Conservation (phyloP, 2,329 filamentous ascomycete species). For the Claviceps arundinis region DNA sequence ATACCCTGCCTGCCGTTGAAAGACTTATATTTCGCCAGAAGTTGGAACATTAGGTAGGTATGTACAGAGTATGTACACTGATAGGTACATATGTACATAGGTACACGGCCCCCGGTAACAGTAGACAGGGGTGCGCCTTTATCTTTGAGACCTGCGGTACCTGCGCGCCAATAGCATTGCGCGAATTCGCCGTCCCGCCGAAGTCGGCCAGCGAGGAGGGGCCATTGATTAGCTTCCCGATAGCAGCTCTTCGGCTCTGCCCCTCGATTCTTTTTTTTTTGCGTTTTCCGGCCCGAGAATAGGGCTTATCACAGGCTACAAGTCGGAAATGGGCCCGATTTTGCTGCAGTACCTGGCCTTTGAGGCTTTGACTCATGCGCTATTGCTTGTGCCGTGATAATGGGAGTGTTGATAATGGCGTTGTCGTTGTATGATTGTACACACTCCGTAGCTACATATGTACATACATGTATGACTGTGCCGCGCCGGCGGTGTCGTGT, state of each 20-base stretch:
- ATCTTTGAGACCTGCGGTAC: slow-evolving; percentile 2
- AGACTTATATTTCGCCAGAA: no score
- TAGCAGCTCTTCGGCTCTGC: no score
- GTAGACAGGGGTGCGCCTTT: background rate
- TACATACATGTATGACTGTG: no score
- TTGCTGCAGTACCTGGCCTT: slow-evolving; percentile 1
- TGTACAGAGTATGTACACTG: no score
- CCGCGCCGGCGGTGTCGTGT: no score
- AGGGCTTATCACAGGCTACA: no score
- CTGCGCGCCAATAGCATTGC: slow-evolving; percentile 6
- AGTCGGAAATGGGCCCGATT: background rate
- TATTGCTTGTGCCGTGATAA: background rate
- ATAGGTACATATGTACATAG: background rate
- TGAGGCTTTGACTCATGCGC: slow-evolving; percentile 10
- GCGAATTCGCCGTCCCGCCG: slow-evolving; percentile 7
- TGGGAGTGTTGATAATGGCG: no score
- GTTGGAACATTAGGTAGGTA: no score
- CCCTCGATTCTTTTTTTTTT: background rate
- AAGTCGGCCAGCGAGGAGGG: slow-evolving; percentile 9
- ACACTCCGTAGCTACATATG: no score
- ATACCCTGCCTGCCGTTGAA: no score
- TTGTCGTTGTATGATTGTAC: no score
- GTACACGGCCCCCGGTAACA: background rate
- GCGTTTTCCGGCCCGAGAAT: background rate
- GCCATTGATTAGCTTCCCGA: no score